Evolutionary conservation across 805 yeast genomes (phyloP), one percentile per base, ranked within the genome.

Genomic region (Spathaspora sp.): DNA sequence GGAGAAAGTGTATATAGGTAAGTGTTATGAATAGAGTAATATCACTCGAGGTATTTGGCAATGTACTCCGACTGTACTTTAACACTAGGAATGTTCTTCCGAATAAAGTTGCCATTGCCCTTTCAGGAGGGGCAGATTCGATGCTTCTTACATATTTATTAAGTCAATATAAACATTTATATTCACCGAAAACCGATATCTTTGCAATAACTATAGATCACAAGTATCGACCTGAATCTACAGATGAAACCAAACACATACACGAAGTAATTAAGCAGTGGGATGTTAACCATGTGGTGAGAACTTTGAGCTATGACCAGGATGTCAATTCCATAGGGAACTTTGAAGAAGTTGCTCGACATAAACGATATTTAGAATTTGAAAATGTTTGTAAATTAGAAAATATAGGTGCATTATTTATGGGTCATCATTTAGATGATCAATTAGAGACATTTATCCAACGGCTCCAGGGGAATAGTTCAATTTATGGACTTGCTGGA

Each of bases 111-210:
- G 80, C 74, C 5, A 64, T 88, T 16, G 90, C 91, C 0, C 76
- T 88, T 0, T 83, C 90, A 14, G 96, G 96, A 1, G 96, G 96
- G 1, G 90, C 85, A 0, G 96, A 88, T 61, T 87, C 94, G 1
- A 83, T 87, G 82, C 83, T 87, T 12, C 63, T 88, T 44, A 73
- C 87, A 0, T 76, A 77, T 55, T 67, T 86, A 17, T 63, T 85
- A 4, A 54, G 69, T 0, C 63, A 67, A 23, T 78, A 70, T 57
- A 66, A 61, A 31, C 42, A 35, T 5, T 19, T 18, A 10, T 52
- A 72, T 10, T 51, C 48, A 2, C 49, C 67, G 46, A 59, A 65
- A 6, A 60, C 68, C 1, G 52, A 57, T 1, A 63, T 83, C 1
- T 64, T 66, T 49, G 89, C 90, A 2, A 70, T 86, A 38, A 85